A percentile compares a stretch with the other conserved stretches of the same genome.
Evolutionary conservation across 768 basidiomycete species (phyloP).

Genomic region (Mycena haematopus): DNA sequence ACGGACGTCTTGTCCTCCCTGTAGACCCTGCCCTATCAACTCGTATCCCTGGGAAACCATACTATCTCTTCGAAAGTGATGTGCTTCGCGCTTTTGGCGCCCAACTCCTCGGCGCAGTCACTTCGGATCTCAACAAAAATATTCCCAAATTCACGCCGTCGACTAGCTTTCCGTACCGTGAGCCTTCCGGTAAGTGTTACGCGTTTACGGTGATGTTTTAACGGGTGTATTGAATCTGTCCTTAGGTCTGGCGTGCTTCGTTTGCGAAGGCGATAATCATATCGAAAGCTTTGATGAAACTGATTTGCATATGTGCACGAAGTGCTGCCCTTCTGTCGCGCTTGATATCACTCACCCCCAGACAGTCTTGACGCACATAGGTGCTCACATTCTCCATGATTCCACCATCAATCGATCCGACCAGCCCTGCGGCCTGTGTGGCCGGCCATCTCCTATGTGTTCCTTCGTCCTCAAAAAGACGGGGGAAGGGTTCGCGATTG

Average conservation of each 20-base stretch:
- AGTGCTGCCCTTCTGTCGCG: neutral
- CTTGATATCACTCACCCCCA: constrained; percentile 28
- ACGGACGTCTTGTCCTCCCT: constrained; percentile 33
- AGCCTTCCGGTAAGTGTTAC: neutral
- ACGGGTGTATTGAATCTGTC: too few species aligned
- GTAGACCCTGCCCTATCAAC: constrained; percentile 34
- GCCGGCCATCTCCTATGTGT: constrained; percentile 11
- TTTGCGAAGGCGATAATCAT: constrained; percentile 8
- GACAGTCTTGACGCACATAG: constrained; percentile 36
- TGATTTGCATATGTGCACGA: neutral
- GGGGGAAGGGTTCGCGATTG: neutral
- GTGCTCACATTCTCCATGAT: constrained; percentile 37
- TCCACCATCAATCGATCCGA: constrained; percentile 5
- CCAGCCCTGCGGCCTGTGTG: constrained; percentile 37
- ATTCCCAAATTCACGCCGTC: constrained; percentile 3
- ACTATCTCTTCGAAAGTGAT: constrained; percentile 35
- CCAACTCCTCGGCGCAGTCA: constrained; percentile 31
- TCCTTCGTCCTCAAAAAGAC: neutral
- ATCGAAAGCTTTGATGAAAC: neutral
- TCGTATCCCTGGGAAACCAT: constrained; percentile 11
- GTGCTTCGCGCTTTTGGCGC: constrained; percentile 32
- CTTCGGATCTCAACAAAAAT: constrained; percentile 1
- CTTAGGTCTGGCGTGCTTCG: constrained; percentile 9
- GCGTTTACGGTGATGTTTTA: too few species aligned
- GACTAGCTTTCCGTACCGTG: neutral